phyloP scores from a whole-genome alignment of 768 basidiomycete genomes.

The Dentipellis sp. region DNA sequence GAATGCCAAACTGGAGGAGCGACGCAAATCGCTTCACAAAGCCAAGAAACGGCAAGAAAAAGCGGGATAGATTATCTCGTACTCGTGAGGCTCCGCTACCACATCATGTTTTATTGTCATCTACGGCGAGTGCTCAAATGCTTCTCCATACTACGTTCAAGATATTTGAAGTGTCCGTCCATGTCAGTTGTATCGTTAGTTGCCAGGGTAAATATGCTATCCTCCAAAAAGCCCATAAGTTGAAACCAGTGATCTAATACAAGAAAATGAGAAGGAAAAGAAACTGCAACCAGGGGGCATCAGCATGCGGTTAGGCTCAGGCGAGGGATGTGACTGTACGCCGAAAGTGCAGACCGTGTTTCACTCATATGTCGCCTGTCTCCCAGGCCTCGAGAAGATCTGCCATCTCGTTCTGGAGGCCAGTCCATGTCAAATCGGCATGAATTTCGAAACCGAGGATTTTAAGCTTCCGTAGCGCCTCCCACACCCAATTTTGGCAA shows the following conservation, averaged over 20 bases:
- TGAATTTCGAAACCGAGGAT: conserved; percentile 6
- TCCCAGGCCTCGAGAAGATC: conserved; percentile 15
- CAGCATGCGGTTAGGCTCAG: background rate
- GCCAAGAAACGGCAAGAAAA: conserved; percentile 35
- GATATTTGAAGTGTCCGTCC: too few relatives aligned
- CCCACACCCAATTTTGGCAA: conserved; percentile 16
- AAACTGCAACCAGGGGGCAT: background rate
- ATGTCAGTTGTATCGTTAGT: too few relatives aligned
- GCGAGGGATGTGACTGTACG: background rate
- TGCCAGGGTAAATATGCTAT: too few relatives aligned
- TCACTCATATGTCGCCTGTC: conserved; percentile 11
- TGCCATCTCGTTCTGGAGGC: conserved; percentile 6
- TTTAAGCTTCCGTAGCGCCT: conserved; percentile 9
- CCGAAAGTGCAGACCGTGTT: too few relatives aligned
- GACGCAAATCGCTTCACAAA: conserved; percentile 46
- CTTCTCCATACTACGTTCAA: too few relatives aligned
- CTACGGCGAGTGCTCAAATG: background rate
- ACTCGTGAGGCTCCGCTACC: background rate
- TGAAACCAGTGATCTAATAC: background rate
- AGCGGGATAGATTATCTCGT: conserved; percentile 6
- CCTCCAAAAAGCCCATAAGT: too few relatives aligned
- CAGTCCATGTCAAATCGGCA: conserved; percentile 5
- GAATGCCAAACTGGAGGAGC: conserved; percentile 54
- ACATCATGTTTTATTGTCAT: background rate
- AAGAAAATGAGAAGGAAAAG: background rate